Percentiles rank a stretch among this genome's conserved stretches.
Conservation (phyloP, 73 alveolate species). For the Paramecium primaurelia region DNA sequence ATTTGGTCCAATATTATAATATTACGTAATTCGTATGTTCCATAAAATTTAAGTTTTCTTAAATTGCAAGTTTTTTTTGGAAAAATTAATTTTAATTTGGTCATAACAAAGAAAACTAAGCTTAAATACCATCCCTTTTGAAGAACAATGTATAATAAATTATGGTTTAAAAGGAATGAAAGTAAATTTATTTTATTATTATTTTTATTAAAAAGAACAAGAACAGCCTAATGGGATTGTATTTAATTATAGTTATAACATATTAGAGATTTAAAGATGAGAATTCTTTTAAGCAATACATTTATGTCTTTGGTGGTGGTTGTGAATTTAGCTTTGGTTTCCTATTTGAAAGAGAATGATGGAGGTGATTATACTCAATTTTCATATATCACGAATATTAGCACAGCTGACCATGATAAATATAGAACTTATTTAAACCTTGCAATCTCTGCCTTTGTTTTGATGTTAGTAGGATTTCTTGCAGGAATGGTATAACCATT, state of each 20-base stretch:
- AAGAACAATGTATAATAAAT: background rate
- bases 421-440: background rate
- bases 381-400: background rate
- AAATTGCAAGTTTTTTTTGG: background rate
- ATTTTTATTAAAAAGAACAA: background rate
- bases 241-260: background rate
- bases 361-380: background rate
- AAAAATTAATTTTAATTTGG: background rate
- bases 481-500: background rate
- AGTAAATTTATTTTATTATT: background rate
- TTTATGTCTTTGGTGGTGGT: background rate
- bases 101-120: background rate
- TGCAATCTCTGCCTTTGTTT: background rate
- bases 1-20: background rate
- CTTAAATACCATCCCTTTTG: background rate
- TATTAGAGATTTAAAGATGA: background rate
- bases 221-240: background rate
- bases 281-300: constrained; percentile 1
- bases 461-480: background rate
- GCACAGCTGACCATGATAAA: background rate
- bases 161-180: background rate
- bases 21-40: background rate
- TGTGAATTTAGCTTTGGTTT: background rate
- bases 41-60: background rate
- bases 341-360: background rate